Base-by-base conservation (phyloP, 1,284 basidiomycete species). In the Sporisorium exsertum region DNA sequence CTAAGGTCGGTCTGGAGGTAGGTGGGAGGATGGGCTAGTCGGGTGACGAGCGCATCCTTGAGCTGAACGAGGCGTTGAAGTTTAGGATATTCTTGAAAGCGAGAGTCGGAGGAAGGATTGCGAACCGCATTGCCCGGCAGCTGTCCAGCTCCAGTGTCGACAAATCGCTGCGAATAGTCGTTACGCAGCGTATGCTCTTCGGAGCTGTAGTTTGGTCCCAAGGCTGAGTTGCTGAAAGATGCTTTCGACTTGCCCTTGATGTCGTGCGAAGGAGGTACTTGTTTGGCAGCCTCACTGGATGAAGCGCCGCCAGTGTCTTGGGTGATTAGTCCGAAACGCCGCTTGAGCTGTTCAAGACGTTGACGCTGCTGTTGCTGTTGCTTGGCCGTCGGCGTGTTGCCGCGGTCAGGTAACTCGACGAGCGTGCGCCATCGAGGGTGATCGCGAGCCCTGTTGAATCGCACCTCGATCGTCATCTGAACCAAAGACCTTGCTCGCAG, bases 121-220 rank as follows among this genome's bases (percentile, higher is more conserved):
- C 77, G 78, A 2, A 85, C 79, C 15, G 79, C 81, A 51, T 81
- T 81, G 22, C 70, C 80, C 0, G 84, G 84, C 3, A 81, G 78
- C 37, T 70, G 45, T 18, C 65, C 64, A 0, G 78, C 72, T 0
- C 73, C 75, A 3, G 82, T 75, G 75, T 93, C 91, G 46, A 95
- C 93, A 85, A 96, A 98, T 78, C 92, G 88, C 86, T 93, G 91
- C 1, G 92, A 93, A 83, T 97, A 96, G 87, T 98, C 95, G 84
- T 97, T 98, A 58, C 95, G 89, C 51, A 99, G 92, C 0, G 94
- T 96, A 84, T 97, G 94, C 84, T 97, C 96, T 76, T 94, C 92
- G 1, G 93, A 91, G 45, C 80, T 80, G 58, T 68, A 68, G 47
- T 76, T 76, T 16, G 73, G 73, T 1, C 73, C 73, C 24, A 75